phyloP scores from a whole-genome alignment of 768 basidiomycete genomes.

The Phlebiopsis flavidoalba region DNA sequence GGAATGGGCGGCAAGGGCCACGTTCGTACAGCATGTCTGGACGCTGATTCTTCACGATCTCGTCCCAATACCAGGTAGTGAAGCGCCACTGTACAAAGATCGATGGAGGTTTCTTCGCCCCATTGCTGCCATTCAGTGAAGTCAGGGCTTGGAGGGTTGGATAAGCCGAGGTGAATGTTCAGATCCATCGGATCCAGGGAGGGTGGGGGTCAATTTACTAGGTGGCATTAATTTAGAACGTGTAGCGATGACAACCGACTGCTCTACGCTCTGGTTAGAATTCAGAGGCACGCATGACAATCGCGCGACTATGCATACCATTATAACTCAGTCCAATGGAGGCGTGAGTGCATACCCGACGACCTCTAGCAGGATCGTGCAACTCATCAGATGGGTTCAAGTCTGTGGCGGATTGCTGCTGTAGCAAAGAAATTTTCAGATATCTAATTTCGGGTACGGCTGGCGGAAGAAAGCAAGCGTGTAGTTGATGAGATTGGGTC shows the following conservation, averaged over 20 bases:
- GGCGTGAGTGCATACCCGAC: constrained; percentile 49
- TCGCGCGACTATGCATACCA: constrained; percentile 35
- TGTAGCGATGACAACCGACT: constrained; percentile 57
- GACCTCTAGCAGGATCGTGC: constrained; percentile 25
- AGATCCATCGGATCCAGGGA: constrained; percentile 40
- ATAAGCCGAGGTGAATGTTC: constrained; percentile 30
- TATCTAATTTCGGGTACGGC: constrained; percentile 39
- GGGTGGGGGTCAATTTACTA: constrained; percentile 18
- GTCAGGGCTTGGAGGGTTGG: constrained; percentile 25
- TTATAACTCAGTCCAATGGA: constrained; percentile 57
- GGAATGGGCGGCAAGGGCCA: constrained; percentile 42
- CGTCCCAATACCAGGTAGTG: constrained; percentile 5
- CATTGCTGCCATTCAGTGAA: constrained; percentile 45
- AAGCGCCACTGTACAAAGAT: constrained; percentile 56
- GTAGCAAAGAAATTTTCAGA: constrained; percentile 44
- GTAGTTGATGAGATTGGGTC: constrained; percentile 55
- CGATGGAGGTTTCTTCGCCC: constrained; percentile 56
- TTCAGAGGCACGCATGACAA: not conserved
- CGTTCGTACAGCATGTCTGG: not conserved
- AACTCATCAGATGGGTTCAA: not conserved
- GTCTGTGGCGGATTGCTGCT: constrained; percentile 3
- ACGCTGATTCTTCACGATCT: not conserved
- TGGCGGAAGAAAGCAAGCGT: constrained; percentile 49
- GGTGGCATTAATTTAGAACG: constrained; percentile 48
- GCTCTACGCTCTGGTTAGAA: constrained; percentile 32